Evolutionary conservation across 257 asterid species (phyloP), one percentile per base, ranked within the genome.

Genomic region (Plectranthus barbatus): DNA sequence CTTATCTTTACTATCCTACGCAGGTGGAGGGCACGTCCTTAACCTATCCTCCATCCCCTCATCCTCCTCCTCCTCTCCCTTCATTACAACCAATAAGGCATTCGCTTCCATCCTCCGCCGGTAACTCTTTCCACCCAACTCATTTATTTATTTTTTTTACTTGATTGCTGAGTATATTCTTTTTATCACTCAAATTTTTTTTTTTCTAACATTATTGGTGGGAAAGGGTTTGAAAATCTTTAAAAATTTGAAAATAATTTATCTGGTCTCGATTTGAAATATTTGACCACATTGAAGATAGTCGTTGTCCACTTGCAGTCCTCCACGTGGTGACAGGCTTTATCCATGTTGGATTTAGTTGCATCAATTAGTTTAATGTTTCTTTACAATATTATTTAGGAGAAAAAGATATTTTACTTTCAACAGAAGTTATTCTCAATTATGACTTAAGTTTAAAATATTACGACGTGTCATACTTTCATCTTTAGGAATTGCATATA

Each of bases 1-100:
- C 94, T 47, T 84, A 81, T 70, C 71, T 84, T 39, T 91, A 91
- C 79, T 91, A 91, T 73, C 96, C 94, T 49, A 39, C 88, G 69
- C 92, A 75, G 68, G 70, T 70, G 75, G 85, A 76, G 54, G 77
- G 71, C 62, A 47, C 84, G 49, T 64, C 80, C 52, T 40, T 92
- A 3, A 5, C 85, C 23, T 83, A 63, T 70, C 74, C 82, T 12
- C 72, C 80, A 1, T 72, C 79, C 53, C 83, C 79, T 37, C 82
- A 68, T 7, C 81, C 77, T 8, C 81, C 75, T 7, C 3, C 3
- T 31, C 7, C 36, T 24, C 80, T 64, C 3, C 81, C 88, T 33
- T 65, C 76, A 31, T 73, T 74, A 47, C 91, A 77, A 66, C 79
- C 83, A 13, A 31, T 81, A 34, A 82, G 94, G 81, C 85, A 65